Conservation (phyloP, 139 green algal genomes). For the Tetraselmis striata region DNA sequence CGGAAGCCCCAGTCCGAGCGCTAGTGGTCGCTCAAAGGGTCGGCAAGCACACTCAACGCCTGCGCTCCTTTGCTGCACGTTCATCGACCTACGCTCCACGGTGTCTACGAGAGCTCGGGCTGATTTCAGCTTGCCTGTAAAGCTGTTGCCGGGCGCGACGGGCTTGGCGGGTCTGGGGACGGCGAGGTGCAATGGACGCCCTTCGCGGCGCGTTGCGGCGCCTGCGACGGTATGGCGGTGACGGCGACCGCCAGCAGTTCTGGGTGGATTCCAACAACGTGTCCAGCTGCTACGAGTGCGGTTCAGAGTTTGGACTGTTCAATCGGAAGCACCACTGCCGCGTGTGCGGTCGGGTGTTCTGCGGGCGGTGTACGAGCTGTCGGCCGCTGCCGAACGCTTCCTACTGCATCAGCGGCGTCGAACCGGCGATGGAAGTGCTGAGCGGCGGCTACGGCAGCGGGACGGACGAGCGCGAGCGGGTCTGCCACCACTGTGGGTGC, state of each 20-base stretch:
- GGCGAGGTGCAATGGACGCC: too few relatives aligned
- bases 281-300: slow-evolving; percentile 23
- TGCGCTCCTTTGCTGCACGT: too few relatives aligned
- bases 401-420: not conserved
- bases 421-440: not conserved
- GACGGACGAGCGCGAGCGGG: not conserved
- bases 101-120: too few relatives aligned
- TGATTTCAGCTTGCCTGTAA: too few relatives aligned
- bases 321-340: slow-evolving; percentile 20
- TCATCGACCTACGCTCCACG: too few relatives aligned
- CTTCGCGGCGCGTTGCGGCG: too few relatives aligned
- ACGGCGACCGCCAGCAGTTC: not conserved
- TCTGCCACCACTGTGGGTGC: not conserved
- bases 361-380: slow-evolving; percentile 3
- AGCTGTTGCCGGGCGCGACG: too few relatives aligned
- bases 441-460: not conserved
- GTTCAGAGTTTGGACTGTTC: slow-evolving; percentile 10
- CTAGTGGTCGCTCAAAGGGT: too few relatives aligned
- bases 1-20: too few relatives aligned
- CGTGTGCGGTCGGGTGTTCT: slow-evolving; percentile 23
- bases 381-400: not conserved
- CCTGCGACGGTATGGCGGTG: too few relatives aligned
- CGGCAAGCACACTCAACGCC: too few relatives aligned
- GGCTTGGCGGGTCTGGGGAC: too few relatives aligned
- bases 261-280: slow-evolving; percentile 7